These are phyloP conservation scores for Aspergillus awamori DNA, from an alignment of 2,329 filamentous ascomycete genomes.

Conservation along the genomic window DNA sequence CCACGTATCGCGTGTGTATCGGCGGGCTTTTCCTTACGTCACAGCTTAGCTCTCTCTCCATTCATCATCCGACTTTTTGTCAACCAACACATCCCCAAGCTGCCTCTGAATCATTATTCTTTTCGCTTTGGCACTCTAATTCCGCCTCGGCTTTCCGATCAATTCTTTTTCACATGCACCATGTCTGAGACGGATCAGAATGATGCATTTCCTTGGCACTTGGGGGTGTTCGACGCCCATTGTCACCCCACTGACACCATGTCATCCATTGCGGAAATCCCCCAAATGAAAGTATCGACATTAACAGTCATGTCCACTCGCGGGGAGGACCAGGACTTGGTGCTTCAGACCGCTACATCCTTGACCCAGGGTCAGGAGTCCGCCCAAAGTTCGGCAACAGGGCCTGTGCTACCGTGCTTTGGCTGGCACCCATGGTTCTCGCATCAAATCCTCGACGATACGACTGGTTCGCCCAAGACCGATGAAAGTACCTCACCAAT, in stretches of 20 bases:
- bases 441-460: conserved; percentile 59
- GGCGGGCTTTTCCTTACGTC: conserved; percentile 1
- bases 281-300: conserved; percentile 59
- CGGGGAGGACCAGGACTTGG: conserved; percentile 63
- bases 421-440: conserved; percentile 73
- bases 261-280: conserved; percentile 57
- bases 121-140: neutral
- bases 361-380: conserved; percentile 38
- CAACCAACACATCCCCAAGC: neutral
- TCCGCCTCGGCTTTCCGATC: neutral
- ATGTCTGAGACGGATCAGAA: conserved; percentile 15
- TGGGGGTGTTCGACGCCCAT: conserved; percentile 66
- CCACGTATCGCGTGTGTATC: neutral
- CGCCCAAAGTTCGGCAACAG: conserved; percentile 26
- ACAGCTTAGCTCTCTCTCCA: neutral
- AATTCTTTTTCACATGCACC: neutral
- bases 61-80: too few species aligned
- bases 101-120: neutral
- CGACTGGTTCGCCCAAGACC: conserved; percentile 23
- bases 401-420: conserved; percentile 62
- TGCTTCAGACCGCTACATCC: conserved; percentile 52
- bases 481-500: conserved; percentile 10
- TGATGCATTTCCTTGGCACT: conserved; percentile 60
- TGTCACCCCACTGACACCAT: conserved; percentile 69
- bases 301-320: conserved; percentile 67